These are phyloP conservation scores for Cordyceps fumosorosea DNA, from an alignment of 2,329 filamentous ascomycete genomes.

Conservation along the genomic window DNA sequence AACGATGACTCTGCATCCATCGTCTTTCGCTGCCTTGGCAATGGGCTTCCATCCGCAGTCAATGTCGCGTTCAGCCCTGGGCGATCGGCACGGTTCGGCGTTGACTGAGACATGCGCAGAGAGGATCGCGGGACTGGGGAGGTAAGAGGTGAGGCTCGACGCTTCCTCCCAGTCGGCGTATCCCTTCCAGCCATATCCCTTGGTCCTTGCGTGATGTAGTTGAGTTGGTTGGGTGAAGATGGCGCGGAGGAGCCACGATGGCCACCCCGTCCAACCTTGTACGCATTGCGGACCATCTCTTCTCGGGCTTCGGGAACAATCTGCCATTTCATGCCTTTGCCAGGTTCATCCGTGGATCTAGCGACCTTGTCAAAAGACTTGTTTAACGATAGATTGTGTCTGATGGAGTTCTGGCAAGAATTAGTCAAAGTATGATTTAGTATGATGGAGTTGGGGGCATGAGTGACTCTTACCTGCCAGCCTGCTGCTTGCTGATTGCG, in stretches of 20 bases:
- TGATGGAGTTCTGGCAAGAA: slow-evolving; percentile 71
- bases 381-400: slow-evolving; percentile 91
- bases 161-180: slow-evolving; percentile 47
- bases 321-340: slow-evolving; percentile 99
- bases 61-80: slow-evolving; percentile 30
- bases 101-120: slow-evolving; percentile 46
- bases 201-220: slow-evolving; percentile 54
- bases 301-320: slow-evolving; percentile 78
- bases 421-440: slow-evolving; percentile 13
- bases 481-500: slow-evolving; percentile 68
- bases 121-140: slow-evolving; percentile 51
- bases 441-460: too few species aligned
- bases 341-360: slow-evolving; percentile 86
- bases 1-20: slow-evolving; percentile 38
- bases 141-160: slow-evolving; percentile 45
- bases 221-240: slow-evolving; percentile 57
- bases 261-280: slow-evolving; percentile 54
- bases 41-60: slow-evolving; percentile 53
- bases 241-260: slow-evolving; percentile 64
- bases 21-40: slow-evolving; percentile 51
- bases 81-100: slow-evolving; percentile 47
- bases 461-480: slow-evolving; percentile 68
- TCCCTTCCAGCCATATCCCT: slow-evolving; percentile 48
- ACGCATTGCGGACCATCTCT: slow-evolving; percentile 74
- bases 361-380: slow-evolving; percentile 93